Percentiles rank a stretch among this genome's conserved stretches.
These are phyloP conservation scores for Neltuma alba DNA, from an alignment of 306 rosid species.

Conservation along the genomic window DNA sequence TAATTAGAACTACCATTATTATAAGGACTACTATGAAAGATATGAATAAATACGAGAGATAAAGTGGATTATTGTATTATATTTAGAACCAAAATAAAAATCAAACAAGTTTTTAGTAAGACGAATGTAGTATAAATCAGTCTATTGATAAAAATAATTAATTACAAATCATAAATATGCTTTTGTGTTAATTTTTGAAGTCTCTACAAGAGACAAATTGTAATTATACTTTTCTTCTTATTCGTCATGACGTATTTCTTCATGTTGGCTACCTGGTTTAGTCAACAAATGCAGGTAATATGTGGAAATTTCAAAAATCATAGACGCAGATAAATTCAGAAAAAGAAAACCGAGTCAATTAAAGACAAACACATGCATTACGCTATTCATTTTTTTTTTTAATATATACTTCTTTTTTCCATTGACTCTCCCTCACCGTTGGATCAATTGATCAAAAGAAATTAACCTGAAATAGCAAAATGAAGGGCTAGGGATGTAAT, in stretches of 20 bases:
- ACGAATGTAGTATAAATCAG: too few relatives aligned
- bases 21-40: too few relatives aligned
- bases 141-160: not conserved
- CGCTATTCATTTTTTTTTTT: not conserved
- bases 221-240: not conserved
- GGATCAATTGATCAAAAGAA: constrained; percentile 14
- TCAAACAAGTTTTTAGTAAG: too few relatives aligned
- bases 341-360: constrained; percentile 19
- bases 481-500: not conserved
- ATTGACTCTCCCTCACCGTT: constrained; percentile 26
- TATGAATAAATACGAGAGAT: too few relatives aligned
- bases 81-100: too few relatives aligned
- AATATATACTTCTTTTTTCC: not conserved
- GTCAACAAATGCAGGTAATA: constrained; percentile 60
- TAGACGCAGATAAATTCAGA: constrained; percentile 7
- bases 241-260: not conserved
- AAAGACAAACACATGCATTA: not conserved
- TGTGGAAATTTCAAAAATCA: constrained; percentile 32
- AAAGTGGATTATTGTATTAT: too few relatives aligned
- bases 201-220: not conserved
- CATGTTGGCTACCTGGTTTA: constrained; percentile 36
- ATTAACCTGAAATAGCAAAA: not conserved
- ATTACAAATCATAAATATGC: not conserved
- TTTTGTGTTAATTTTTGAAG: not conserved
- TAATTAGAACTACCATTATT: too few relatives aligned